Evolutionary conservation across 2,329 filamentous ascomycete genomes (phyloP), one percentile per base, ranked within the genome.

Genomic region (Clathrospora elynae): DNA sequence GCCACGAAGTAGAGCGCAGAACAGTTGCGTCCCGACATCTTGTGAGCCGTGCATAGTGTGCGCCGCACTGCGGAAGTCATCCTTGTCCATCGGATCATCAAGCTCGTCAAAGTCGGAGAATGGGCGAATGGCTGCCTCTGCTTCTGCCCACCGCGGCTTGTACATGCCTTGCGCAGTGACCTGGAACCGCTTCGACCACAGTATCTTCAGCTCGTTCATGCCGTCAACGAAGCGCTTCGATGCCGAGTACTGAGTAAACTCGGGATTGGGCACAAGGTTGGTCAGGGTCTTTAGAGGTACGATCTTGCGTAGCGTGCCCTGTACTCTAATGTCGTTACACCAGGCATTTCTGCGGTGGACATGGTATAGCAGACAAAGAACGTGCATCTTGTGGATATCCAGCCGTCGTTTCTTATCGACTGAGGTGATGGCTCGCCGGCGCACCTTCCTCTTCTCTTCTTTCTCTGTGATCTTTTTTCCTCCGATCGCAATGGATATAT

Each of bases 11-110:
- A 97, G 71, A 2, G 91, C 87, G 67, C 93, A 97, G 61, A 95
- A 96, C 0, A 99, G 70, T 66, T 97, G 91, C 2, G 90, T 88
- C 1, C 91, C 93, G 7, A 95, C 78, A 67, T 99, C 93, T 52
- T 91, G 83, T 6, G 92, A 97, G 0, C 92, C 95, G 52, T 84
- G 76, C 12, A 95, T 70, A 4, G 73, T 80, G 46, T 75, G 78
- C 0, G 91, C 89, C 19, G 87, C 85, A 24, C 77, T 76, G 3
- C 79, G 77, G 58, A 97, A 97, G 52, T 95, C 89, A 0, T 77
- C 72, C 45, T 80, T 84, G 18, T 90, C 86, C 34, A 87, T 71
- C 13, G 84, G 80, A 1, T 82, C 76, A 59, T 95, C 90, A 35
- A 82, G 73, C 42, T 88, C 81, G 6, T 78, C 75, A 78, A 16